Evolutionary conservation across 176 grass and related monocot genomes (phyloP).

Genomic region (Alopecurus myosuroides): DNA sequence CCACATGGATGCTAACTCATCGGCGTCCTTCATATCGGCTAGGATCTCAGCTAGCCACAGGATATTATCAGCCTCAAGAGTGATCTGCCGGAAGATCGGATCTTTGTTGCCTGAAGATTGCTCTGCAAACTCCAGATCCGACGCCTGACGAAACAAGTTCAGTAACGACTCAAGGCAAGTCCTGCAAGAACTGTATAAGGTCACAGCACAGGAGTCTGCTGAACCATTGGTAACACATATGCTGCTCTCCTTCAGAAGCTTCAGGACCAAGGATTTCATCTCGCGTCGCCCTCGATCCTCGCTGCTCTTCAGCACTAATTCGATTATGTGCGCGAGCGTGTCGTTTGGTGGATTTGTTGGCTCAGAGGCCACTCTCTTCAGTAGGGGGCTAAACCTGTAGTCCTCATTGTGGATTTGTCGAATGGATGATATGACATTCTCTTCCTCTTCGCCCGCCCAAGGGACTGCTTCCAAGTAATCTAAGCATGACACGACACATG

Average conservation of each 20-base stretch:
- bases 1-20: conserved; percentile 67
- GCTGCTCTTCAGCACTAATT: conserved; percentile 68
- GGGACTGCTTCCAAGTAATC: conserved; percentile 79
- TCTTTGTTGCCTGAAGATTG: conserved; percentile 47
- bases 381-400: conserved; percentile 46
- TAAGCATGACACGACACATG: conserved; percentile 66
- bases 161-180: conserved; percentile 58
- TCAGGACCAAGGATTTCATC: conserved; percentile 77
- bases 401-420: conserved; percentile 48
- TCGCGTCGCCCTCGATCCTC: conserved; percentile 66
- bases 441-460: conserved; percentile 91
- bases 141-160: conserved; percentile 44
- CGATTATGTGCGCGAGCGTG: conserved; percentile 59
- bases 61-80: conserved; percentile 80
- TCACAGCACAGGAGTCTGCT: conserved; percentile 42
- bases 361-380: conserved; percentile 69
- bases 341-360: conserved; percentile 38
- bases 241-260: conserved; percentile 78
- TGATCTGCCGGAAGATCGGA: conserved; percentile 40
- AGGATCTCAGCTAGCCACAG: conserved; percentile 90
- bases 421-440: conserved; percentile 62
- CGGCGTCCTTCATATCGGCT: conserved; percentile 43
- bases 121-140: conserved; percentile 28
- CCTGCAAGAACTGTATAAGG: conserved; percentile 49
- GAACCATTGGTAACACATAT: conserved; percentile 29